These are phyloP conservation scores for Fusarium tjaetaba DNA, from an alignment of 2,329 filamentous ascomycete species.

Conservation along the genomic window DNA sequence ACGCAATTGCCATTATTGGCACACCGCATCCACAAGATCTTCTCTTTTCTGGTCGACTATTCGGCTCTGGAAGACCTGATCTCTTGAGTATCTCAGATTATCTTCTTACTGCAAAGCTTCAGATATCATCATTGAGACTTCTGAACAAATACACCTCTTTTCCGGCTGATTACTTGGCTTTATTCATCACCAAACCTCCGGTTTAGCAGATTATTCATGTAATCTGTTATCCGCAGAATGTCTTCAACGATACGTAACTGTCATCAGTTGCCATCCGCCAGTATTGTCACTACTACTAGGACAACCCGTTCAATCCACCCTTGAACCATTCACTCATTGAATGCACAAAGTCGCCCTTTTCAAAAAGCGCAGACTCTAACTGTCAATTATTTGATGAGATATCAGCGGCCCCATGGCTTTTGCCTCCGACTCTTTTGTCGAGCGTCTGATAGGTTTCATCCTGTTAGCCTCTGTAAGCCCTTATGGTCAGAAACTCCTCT, in stretches of 20 bases:
- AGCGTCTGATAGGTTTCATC: not conserved
- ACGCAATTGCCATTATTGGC: not conserved
- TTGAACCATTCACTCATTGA: not conserved
- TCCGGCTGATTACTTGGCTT: not conserved
- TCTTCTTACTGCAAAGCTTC: not conserved
- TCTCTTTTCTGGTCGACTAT: not conserved
- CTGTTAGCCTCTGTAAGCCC: not conserved
- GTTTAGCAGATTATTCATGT: not conserved
- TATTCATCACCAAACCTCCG: rapidly evolving
- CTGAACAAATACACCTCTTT: not conserved
- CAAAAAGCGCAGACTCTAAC: not conserved
- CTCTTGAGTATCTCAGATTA: rapidly evolving
- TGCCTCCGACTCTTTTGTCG: rapidly evolving
- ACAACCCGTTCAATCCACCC: not conserved
- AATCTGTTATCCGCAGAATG: rapidly evolving
- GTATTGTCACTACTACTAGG: not conserved
- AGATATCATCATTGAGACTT: not conserved
- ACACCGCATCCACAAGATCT: not conserved
- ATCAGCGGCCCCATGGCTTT: not conserved
- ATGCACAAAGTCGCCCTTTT: not conserved
- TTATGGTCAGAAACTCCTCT: not conserved
- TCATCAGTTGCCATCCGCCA: not conserved
- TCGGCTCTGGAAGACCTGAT: not conserved
- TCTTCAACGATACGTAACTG: not conserved
- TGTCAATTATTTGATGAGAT: not conserved